These are phyloP conservation scores for Sporothrix sp. DNA, from an alignment of 2,329 filamentous ascomycete genomes.

Conservation along the genomic window DNA sequence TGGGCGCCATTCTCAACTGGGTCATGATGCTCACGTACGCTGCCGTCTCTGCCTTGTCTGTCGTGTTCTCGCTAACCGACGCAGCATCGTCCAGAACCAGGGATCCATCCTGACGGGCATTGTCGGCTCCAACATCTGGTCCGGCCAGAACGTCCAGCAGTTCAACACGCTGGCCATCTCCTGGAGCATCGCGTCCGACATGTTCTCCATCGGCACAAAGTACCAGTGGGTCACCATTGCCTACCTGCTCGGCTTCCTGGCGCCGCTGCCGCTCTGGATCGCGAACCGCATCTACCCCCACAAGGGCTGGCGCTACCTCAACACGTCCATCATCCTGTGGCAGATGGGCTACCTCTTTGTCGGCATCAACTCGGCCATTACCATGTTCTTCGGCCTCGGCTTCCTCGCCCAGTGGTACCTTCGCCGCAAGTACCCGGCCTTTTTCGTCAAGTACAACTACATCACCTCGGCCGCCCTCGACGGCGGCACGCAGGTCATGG, in stretches of 20 bases:
- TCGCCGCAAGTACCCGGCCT: constrained; percentile 25
- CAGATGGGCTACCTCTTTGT: constrained; percentile 23
- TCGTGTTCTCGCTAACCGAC: not conserved
- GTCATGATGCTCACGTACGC: constrained; percentile 28
- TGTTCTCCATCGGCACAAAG: constrained; percentile 47
- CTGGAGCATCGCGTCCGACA: constrained; percentile 12
- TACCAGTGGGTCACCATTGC: constrained; percentile 54
- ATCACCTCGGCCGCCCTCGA: constrained; percentile 31
- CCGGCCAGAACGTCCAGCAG: constrained; percentile 31
- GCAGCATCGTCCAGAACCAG: constrained; percentile 29
- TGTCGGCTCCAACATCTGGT: constrained; percentile 31
- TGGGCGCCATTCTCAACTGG: constrained; percentile 35
- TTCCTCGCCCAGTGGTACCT: constrained; percentile 27
- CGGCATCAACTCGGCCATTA: constrained; percentile 28
- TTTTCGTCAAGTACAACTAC: constrained; percentile 34
- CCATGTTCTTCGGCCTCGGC: constrained; percentile 22
- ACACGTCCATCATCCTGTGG: constrained; percentile 20
- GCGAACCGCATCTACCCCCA: constrained; percentile 43
- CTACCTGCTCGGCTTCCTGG: constrained; percentile 33
- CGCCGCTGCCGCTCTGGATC: constrained; percentile 34
- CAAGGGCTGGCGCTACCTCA: constrained; percentile 57
- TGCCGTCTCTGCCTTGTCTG: not conserved
- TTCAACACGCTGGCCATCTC: constrained; percentile 15
- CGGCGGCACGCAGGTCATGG: constrained; percentile 30
- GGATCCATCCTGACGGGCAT: constrained; percentile 26